Percentiles rank a stretch among this genome's conserved stretches.
These are phyloP conservation scores for Fomitopsis betulina DNA, from an alignment of 1,284 basidiomycete species.

Conservation along the genomic window DNA sequence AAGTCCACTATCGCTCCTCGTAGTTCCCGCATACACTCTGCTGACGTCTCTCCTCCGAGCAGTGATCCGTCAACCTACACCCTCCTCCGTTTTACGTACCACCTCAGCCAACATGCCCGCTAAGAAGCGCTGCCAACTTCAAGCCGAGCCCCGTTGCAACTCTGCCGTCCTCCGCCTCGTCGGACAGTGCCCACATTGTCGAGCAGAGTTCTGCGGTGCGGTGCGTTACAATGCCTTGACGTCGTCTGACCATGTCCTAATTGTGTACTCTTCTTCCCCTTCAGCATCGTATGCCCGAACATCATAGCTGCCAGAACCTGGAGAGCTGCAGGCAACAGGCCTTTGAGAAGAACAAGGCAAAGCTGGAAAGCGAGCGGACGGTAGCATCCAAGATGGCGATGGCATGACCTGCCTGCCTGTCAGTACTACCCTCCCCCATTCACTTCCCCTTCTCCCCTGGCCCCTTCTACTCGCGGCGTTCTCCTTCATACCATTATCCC, in stretches of 20 bases:
- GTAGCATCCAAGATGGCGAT: constrained; percentile 79
- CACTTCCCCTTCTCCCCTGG: constrained; percentile 3
- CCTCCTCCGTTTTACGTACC: constrained; percentile 1
- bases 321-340: constrained; percentile 81
- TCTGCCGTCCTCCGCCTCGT: constrained; percentile 77
- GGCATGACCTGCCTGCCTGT: constrained; percentile 40
- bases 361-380: constrained; percentile 83
- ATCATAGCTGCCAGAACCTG: constrained; percentile 74
- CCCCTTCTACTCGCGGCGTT: constrained; percentile 1
- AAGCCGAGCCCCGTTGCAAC: constrained; percentile 63
- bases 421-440: constrained; percentile 9
- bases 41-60: constrained; percentile 1
- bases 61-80: constrained; percentile 2
- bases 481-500: constrained; percentile 5
- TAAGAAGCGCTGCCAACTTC: constrained; percentile 83
- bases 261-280: constrained; percentile 8
- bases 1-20: constrained; percentile 1
- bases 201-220: constrained; percentile 67
- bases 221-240: constrained; percentile 41
- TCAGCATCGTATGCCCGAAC: constrained; percentile 81
- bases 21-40: not conserved
- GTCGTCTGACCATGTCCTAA: not conserved
- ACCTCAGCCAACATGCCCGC: constrained; percentile 51
- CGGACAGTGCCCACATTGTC: constrained; percentile 78
- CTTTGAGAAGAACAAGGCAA: constrained; percentile 80